Percentiles rank a stretch among this genome's conserved stretches.
phyloP scores from a whole-genome alignment of 2,329 filamentous ascomycete genomes.

The Rhynchosporium agropyri region DNA sequence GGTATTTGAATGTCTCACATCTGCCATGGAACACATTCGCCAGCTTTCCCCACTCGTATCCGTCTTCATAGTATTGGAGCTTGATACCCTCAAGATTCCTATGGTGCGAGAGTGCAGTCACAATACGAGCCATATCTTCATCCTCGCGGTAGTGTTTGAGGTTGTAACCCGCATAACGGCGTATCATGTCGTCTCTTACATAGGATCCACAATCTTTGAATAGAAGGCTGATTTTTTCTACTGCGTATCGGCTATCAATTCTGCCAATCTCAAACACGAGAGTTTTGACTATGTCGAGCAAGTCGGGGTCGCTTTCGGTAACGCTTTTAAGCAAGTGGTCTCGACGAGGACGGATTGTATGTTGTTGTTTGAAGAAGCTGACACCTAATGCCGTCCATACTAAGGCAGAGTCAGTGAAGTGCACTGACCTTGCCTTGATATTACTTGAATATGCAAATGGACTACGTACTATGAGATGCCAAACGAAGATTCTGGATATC shows the following conservation, averaged over 20 bases:
- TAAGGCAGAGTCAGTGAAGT: not conserved
- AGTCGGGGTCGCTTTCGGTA: not conserved
- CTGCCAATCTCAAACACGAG: not conserved
- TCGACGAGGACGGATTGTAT: not conserved
- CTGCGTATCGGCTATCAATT: not conserved
- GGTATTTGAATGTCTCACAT: not conserved
- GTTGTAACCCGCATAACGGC: not conserved
- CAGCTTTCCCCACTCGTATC: not conserved
- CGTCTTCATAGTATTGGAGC: not conserved
- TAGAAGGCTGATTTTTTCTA: not conserved
- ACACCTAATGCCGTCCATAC: not conserved
- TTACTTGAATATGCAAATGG: no score
- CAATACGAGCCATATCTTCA: not conserved
- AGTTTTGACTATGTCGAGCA: not conserved
- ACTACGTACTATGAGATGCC: no score
- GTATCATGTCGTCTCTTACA: not conserved
- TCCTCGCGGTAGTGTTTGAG: not conserved
- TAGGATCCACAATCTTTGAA: not conserved
- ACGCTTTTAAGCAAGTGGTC: not conserved
- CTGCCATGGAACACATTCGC: not conserved
- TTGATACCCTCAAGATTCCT: not conserved
- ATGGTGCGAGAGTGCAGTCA: not conserved
- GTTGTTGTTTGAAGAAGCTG: not conserved
- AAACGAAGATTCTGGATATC: not conserved
- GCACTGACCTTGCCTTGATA: no score